A percentile compares a stretch with the other conserved stretches of the same genome.
phyloP scores from a whole-genome alignment of 805 yeast species.

The Middelhovenomyces tepae region DNA sequence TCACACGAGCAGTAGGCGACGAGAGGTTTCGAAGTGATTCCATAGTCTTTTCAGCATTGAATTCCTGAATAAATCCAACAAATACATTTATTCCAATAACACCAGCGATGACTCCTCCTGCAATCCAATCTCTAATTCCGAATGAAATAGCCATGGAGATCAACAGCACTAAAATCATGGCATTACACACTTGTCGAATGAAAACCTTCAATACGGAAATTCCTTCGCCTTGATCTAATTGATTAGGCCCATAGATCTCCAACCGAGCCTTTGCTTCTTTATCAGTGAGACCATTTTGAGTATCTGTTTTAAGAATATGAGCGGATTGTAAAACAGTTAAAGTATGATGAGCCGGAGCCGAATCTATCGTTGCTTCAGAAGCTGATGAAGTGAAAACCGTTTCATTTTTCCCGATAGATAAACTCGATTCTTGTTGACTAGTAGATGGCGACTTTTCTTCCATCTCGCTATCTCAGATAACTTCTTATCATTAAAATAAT shows the following conservation, averaged over 20 bases:
- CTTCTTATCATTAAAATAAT: no score
- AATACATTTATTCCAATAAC: conserved; percentile 55
- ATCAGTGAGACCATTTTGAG: conserved; percentile 40
- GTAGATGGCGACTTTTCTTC: no score
- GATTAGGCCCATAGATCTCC: conserved; percentile 45
- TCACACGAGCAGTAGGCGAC: conserved; percentile 62
- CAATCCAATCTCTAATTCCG: conserved; percentile 69
- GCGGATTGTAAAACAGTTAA: conserved; percentile 31
- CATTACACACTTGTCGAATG: conserved; percentile 62
- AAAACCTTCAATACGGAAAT: conserved; percentile 48
- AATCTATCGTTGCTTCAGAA: no score
- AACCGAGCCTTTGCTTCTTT: conserved; percentile 25
- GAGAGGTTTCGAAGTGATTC: conserved; percentile 57
- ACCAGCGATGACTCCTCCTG: conserved; percentile 71
- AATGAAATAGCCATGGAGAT: conserved; percentile 64
- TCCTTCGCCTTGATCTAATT: conserved; percentile 49
- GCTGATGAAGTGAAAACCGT: no score
- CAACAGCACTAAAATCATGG: conserved; percentile 66
- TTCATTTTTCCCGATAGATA: no score
- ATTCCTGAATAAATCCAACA: conserved; percentile 65
- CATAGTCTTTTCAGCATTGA: conserved; percentile 72
- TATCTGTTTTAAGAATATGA: conserved; percentile 33
- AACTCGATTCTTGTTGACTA: no score
- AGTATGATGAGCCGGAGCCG: conserved; percentile 18
- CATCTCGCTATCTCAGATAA: no score